Evolutionary conservation across 1,139 yeast genomes (phyloP).

Genomic region (Pichia sp.): DNA sequence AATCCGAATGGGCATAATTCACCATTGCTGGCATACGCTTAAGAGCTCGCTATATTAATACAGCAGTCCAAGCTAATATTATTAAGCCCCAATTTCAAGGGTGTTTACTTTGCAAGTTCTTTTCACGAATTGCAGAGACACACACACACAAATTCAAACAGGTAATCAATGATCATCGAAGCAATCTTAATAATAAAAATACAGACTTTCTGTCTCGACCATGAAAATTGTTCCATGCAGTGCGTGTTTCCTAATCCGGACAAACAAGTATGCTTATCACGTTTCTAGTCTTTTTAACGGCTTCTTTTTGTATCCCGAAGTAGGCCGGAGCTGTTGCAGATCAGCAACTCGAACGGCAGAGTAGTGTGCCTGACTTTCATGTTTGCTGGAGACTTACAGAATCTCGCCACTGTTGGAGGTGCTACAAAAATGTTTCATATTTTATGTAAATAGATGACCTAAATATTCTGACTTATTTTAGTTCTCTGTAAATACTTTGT

Average conservation of each 20-base stretch:
- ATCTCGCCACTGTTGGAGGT: too few relatives aligned
- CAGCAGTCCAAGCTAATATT: background rate
- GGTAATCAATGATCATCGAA: background rate
- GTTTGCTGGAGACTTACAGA: too few relatives aligned
- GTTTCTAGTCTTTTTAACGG: background rate
- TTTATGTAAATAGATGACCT: too few relatives aligned
- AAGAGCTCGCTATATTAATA: background rate
- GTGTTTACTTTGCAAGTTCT: background rate
- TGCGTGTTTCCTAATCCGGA: background rate
- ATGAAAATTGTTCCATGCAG: background rate
- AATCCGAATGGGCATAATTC: background rate
- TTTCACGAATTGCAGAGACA: background rate
- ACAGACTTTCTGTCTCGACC: background rate
- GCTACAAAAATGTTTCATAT: too few relatives aligned
- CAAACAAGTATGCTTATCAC: background rate
- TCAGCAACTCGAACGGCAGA: too few relatives aligned
- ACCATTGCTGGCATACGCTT: background rate
- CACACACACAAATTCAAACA: background rate
- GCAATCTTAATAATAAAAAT: background rate
- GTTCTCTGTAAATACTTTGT: too few relatives aligned
- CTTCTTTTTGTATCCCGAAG: background rate
- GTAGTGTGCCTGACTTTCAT: too few relatives aligned
- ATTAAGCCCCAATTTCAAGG: background rate
- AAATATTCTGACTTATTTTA: too few relatives aligned
- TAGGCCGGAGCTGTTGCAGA: too few relatives aligned